Evolutionary conservation across 1,284 basidiomycete genomes (phyloP).

Genomic region (Cryptococcus wingfieldii): DNA sequence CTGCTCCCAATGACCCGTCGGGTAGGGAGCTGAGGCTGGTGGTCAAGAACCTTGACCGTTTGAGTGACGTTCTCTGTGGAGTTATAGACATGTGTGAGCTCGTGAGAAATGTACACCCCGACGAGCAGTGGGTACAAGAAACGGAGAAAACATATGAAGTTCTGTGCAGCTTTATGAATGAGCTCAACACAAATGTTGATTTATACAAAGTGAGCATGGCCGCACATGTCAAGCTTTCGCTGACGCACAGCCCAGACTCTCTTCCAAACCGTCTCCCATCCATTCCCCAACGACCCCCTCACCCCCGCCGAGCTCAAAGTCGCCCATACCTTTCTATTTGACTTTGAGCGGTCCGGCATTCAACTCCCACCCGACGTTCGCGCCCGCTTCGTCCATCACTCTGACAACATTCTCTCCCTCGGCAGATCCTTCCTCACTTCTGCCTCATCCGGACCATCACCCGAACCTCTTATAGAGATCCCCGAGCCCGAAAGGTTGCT

Average conservation of each 20-base stretch:
- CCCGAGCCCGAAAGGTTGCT: slow-evolving; percentile 39
- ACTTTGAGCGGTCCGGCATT: slow-evolving; percentile 97
- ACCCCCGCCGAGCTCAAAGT: slow-evolving; percentile 58
- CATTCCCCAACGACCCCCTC: slow-evolving; percentile 28
- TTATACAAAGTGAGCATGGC: slow-evolving; percentile 69
- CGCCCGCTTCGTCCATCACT: slow-evolving; percentile 78
- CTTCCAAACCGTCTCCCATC: slow-evolving; percentile 42
- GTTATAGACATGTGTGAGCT: slow-evolving; percentile 96
- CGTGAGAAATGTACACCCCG: slow-evolving; percentile 88
- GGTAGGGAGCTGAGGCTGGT: slow-evolving; percentile 67
- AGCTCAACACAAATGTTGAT: slow-evolving; percentile 90
- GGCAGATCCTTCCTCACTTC: slow-evolving; percentile 78
- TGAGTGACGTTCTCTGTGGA: slow-evolving; percentile 91
- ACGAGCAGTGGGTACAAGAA: slow-evolving; percentile 71
- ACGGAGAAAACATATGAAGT: slow-evolving; percentile 86
- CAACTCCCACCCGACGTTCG: slow-evolving; percentile 75
- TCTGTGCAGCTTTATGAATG: slow-evolving; percentile 95
- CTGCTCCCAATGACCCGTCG: slow-evolving; percentile 36
- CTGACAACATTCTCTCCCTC: slow-evolving; percentile 85
- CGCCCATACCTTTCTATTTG: slow-evolving; percentile 87
- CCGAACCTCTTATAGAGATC: slow-evolving; percentile 35
- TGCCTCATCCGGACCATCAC: slow-evolving; percentile 43
- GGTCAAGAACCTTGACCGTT: slow-evolving; percentile 88
- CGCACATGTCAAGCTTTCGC: not conserved
- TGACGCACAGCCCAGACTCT: slow-evolving; percentile 32